Evolutionary conservation across 805 yeast species (phyloP).

Genomic region (Wickerhamomyces bisporus): DNA sequence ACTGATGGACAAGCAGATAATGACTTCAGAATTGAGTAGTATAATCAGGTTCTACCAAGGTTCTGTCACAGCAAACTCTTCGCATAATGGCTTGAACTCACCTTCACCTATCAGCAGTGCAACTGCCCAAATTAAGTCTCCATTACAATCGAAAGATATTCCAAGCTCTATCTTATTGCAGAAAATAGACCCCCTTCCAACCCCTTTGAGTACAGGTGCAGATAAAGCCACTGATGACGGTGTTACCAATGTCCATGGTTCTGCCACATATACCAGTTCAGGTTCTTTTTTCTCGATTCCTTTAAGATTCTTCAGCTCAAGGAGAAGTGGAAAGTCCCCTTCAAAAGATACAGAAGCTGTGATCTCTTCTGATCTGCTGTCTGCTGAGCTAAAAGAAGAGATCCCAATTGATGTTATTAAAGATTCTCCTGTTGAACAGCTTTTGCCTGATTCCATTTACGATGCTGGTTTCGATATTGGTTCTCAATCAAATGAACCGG

Average conservation of each 20-base stretch:
- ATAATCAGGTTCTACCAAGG: conserved; percentile 12
- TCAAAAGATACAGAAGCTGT: background rate
- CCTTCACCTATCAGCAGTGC: background rate
- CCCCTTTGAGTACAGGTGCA: background rate
- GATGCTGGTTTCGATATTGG: background rate
- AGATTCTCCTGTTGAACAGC: conserved; percentile 2
- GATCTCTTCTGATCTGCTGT: background rate
- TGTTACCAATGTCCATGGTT: background rate
- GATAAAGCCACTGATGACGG: no score
- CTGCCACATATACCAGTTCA: background rate
- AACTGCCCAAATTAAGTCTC: background rate
- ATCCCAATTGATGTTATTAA: conserved; percentile 1
- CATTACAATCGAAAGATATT: background rate
- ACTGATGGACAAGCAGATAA: background rate
- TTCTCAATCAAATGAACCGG: no score
- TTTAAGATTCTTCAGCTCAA: conserved; percentile 1
- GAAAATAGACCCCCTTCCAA: background rate
- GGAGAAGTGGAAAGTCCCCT: background rate
- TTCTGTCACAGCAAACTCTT: conserved; percentile 6
- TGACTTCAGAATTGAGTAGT: conserved; percentile 12
- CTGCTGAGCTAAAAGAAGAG: background rate
- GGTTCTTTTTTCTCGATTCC: conserved; percentile 1
- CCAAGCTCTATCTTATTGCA: background rate
- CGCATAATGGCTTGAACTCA: background rate
- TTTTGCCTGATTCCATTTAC: background rate